Evolutionary conservation across 139 green algal genomes (phyloP), one percentile per base, ranked within the genome.

Genomic region (Microglena sp.): DNA sequence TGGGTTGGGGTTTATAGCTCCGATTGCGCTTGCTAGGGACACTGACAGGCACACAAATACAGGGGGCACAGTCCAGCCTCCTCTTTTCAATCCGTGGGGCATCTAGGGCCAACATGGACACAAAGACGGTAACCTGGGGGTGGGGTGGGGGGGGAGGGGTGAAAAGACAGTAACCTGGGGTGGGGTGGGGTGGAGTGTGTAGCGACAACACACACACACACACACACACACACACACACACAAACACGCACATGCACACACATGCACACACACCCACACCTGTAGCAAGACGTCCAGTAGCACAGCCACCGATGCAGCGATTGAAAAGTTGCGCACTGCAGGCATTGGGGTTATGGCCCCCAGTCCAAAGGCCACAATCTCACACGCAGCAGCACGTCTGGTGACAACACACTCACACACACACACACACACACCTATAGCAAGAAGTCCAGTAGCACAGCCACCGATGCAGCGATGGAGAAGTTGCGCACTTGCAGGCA

Each of bases 401-500:
- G 96, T 95, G 64, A n/a, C n/a, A n/a, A n/a, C n/a, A n/a, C n/a
- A n/a, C n/a, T n/a, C n/a, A n/a, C n/a, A n/a, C n/a, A n/a, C n/a
- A n/a, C n/a, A n/a, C n/a, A n/a, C n/a, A n/a, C 45, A n/a, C 70
- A 35, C 29, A 92, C 83, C 78, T 93, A 83, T 35, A 96, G 78
- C 22, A 84, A 33, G 55, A 87, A 96, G 75, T 96, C 82, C 53
- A 95, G 72, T 29, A 74, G 33, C n/a, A 97, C 77, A 1, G 90
- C 87, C 36, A 88, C 56, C 5, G 86, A 84, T 5, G 88, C 86
- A 30, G 81, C 87, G n/a, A 92, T 40, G 1, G 80, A 81, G 69
- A 96, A 97, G 67, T 89, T 87, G 30, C 82, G 75, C 55, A 94
- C 86, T 40, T n/a, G n/a, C n/a, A n/a, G n/a, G n/a, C n/a, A n/a